Conservation (phyloP, 2,329 filamentous ascomycete species). For the Calonectria multiphialidica region DNA sequence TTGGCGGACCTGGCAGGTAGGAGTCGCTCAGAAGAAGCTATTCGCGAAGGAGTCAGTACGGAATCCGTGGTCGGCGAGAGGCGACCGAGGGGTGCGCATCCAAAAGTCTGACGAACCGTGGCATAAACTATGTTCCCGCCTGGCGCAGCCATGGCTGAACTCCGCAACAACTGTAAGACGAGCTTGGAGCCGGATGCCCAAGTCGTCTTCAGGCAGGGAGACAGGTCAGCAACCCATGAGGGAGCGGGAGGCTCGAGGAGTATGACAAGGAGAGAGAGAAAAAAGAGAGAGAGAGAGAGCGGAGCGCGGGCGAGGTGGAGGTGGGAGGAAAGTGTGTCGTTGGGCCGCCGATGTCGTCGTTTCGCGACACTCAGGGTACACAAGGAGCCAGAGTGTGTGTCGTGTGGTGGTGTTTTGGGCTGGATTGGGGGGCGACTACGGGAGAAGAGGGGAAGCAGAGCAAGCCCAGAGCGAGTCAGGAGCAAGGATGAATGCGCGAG, state of each 20-base stretch:
- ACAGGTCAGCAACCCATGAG: conserved; percentile 42
- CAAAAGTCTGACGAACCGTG: conserved; percentile 59
- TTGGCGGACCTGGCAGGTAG: conserved; percentile 85
- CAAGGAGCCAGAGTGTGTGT: conserved; percentile 8
- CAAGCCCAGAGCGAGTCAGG: neutral
- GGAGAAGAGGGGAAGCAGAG: conserved; percentile 23
- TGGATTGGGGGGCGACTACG: conserved; percentile 17
- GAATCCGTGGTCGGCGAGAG: neutral
- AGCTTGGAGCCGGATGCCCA: conserved; percentile 35
- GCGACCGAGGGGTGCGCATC: conserved; percentile 13
- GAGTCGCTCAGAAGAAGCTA: conserved; percentile 93
- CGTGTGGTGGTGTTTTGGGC: conserved; percentile 10
- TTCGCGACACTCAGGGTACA: conserved; percentile 18
- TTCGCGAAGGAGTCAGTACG: conserved; percentile 23
- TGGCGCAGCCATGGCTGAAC: conserved; percentile 51
- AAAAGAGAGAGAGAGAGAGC: neutral
- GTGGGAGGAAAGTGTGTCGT: conserved; percentile 7
- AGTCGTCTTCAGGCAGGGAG: conserved; percentile 36
- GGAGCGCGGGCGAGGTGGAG: neutral
- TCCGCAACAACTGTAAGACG: conserved; percentile 36
- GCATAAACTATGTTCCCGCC: conserved; percentile 65
- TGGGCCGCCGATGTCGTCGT: conserved; percentile 30
- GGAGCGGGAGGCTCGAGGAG: conserved; percentile 13
- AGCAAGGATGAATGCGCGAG: conserved; percentile 18
- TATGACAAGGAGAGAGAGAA: conserved; percentile 11